Evolutionary conservation across 257 asterid genomes (phyloP).

Genomic region (Primulina huaijiensis): DNA sequence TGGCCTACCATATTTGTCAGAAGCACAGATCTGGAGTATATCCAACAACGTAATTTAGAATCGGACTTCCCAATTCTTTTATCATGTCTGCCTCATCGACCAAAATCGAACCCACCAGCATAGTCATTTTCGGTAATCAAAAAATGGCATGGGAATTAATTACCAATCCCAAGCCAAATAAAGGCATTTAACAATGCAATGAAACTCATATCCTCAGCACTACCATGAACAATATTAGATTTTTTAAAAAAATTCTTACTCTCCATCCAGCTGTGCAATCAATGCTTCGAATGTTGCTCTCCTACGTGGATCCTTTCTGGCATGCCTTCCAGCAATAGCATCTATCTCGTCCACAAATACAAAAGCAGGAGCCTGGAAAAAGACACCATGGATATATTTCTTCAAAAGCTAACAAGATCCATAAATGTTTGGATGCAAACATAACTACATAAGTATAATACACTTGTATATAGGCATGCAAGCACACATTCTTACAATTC

Average conservation of each 20-base stretch:
- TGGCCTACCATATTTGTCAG: background rate
- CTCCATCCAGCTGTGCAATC: constrained; percentile 94
- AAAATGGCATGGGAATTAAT: constrained; percentile 5
- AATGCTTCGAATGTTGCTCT: constrained; percentile 86
- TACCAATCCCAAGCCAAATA: constrained; percentile 14
- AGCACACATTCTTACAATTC: constrained; percentile 11
- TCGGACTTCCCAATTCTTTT: background rate
- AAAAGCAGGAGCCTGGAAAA: constrained; percentile 90
- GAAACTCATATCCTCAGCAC: constrained; percentile 22
- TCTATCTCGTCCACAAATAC: constrained; percentile 96
- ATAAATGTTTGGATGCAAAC: background rate
- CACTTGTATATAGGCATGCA: background rate
- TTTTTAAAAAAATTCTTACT: constrained; percentile 49
- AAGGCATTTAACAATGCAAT: constrained; percentile 26
- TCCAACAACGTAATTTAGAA: background rate
- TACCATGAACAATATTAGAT: background rate
- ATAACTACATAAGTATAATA: background rate
- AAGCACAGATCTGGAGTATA: background rate
- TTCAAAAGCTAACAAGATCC: constrained; percentile 19
- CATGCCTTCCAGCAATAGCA: constrained; percentile 99
- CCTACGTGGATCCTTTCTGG: constrained; percentile 84
- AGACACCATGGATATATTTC: constrained; percentile 19
- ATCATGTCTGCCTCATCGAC: constrained; percentile 4
- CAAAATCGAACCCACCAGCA: constrained; percentile 12
- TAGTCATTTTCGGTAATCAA: background rate